Evolutionary conservation across 192 early-diverging fungal genomes (phyloP).

Genomic region (Hyaloraphidium curvatum): DNA sequence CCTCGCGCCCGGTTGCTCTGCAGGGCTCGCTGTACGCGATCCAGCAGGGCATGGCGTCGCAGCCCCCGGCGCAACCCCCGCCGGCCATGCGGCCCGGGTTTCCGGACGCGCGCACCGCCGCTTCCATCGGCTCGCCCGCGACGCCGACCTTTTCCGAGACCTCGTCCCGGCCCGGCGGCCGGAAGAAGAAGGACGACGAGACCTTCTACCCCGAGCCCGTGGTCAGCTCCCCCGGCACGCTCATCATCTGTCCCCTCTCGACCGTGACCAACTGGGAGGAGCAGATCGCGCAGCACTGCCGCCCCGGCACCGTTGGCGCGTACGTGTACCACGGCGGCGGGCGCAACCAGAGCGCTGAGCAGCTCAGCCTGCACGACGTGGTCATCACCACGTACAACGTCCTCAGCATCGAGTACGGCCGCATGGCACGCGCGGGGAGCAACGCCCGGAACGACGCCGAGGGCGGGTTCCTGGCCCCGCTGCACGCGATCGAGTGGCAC

Average conservation of each 20-base stretch:
- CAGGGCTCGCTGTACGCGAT: too few relatives aligned
- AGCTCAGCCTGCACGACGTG: constrained; percentile 27
- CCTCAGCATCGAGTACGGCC: constrained; percentile 29
- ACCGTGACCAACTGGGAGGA: constrained; percentile 58
- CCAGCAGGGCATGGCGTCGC: too few relatives aligned
- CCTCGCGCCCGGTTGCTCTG: too few relatives aligned
- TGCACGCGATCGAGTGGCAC: constrained; percentile 58
- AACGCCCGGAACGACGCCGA: too few relatives aligned
- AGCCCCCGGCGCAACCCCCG: too few relatives aligned
- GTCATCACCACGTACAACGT: constrained; percentile 57
- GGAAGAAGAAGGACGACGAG: too few relatives aligned
- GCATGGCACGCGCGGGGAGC: constrained; percentile 4
- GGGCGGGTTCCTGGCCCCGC: constrained; percentile 7
- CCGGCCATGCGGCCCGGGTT: too few relatives aligned
- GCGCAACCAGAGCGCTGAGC: constrained; percentile 20
- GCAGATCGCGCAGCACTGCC: constrained; percentile 32
- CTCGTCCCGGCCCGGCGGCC: too few relatives aligned
- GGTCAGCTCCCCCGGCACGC: constrained; percentile 14
- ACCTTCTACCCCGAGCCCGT: not conserved
- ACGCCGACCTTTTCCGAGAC: too few relatives aligned
- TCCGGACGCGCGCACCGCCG: too few relatives aligned
- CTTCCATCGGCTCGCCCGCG: too few relatives aligned
- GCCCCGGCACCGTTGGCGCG: constrained; percentile 16
- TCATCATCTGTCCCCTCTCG: constrained; percentile 51
- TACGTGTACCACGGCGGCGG: constrained; percentile 40